phyloP scores from a whole-genome alignment of 352 stramenopile genomes.

The Phytophthora sojae region DNA sequence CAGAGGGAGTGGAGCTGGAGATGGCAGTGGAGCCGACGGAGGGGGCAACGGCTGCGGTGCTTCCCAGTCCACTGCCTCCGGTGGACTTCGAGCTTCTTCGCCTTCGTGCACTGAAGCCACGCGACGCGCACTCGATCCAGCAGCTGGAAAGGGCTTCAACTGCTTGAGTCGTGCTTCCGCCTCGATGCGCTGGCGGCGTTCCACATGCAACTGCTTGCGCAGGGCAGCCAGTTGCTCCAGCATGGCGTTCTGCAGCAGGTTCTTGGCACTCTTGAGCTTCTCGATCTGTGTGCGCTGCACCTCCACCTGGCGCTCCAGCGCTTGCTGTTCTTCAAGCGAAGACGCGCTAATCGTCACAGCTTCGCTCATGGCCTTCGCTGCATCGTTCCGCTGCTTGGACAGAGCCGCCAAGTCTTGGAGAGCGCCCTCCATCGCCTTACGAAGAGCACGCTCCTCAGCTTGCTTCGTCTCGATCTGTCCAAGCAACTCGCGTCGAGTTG shows the following conservation, averaged over 20 bases:
- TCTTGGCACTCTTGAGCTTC: slow-evolving; percentile 82
- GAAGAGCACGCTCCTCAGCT: slow-evolving; percentile 57
- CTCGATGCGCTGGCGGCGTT: slow-evolving; percentile 74
- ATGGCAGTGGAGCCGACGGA: slow-evolving; percentile 40
- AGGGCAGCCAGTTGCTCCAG: slow-evolving; percentile 80
- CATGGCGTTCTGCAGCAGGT: slow-evolving; percentile 83
- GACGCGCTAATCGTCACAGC: slow-evolving; percentile 85
- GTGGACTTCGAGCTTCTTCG: slow-evolving; percentile 3
- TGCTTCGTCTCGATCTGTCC: slow-evolving; percentile 55
- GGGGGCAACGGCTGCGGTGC: slow-evolving; percentile 57
- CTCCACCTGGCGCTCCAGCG: slow-evolving; percentile 64
- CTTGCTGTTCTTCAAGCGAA: slow-evolving; percentile 81
- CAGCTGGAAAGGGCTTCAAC: slow-evolving; percentile 21
- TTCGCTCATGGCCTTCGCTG: slow-evolving; percentile 84
- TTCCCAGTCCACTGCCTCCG: slow-evolving; percentile 38
- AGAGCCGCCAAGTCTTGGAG: slow-evolving; percentile 70
- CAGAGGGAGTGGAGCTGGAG: slow-evolving; percentile 41
- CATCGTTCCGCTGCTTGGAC: slow-evolving; percentile 81
- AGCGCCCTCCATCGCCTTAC: slow-evolving; percentile 70
- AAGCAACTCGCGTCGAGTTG: slow-evolving; percentile 37
- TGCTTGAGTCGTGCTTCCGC: slow-evolving; percentile 75
- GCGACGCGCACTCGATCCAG: not conserved
- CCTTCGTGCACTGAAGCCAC: not conserved
- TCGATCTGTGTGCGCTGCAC: slow-evolving; percentile 74
- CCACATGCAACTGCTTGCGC: slow-evolving; percentile 79